Evolutionary conservation across 164 flowering plant genomes (phyloP), one percentile per base, ranked within the genome.

Genomic region (Chimonanthus salicifolius): DNA sequence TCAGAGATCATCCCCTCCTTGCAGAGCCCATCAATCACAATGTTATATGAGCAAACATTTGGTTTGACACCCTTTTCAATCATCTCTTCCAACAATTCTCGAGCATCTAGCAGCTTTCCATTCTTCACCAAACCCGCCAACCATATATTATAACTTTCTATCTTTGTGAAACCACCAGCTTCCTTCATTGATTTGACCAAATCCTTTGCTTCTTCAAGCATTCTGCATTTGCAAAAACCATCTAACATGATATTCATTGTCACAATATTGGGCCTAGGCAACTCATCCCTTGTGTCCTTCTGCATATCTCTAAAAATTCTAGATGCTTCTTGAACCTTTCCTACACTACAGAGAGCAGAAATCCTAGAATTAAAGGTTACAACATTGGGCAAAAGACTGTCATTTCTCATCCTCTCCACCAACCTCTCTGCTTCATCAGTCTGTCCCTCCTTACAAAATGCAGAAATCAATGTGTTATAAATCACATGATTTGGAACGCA

Each of bases 321-420:
- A 66, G 87, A 85, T 46, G 98, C 99, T 78, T 93, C 97, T 4
- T 85, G 69, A 79, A 93, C 80, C 74, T 90, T 90, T 43, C 95
- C 97, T 4, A 82, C 69, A 2, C 76, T 76, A 80, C 97, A 95
- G 69, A 95, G 91, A 73, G 92, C 92, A 0, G 99, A 86, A 76
- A 93, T 90, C 85, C 97, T 87, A 72, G 93, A 82, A 80, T 93
- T 95, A 74, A 93, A 95, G 50, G 97, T 95, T 73, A 93, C 98
- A 71, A 89, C 86, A 86, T 95, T 82, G 0, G 99, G 98, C 63
- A 60, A 63, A 18, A 92, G 71, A 46, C 89, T 87, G 71, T 81
- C 89, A 71, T 76, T 85, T 67, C 87, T 83, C 98, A 93, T 92
- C 82, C 71, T 84, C 82, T 89, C 92, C 15, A 90, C 89, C 79